Conservation (phyloP, 768 basidiomycete genomes). For the Rubroboletus pulcherrimus region DNA sequence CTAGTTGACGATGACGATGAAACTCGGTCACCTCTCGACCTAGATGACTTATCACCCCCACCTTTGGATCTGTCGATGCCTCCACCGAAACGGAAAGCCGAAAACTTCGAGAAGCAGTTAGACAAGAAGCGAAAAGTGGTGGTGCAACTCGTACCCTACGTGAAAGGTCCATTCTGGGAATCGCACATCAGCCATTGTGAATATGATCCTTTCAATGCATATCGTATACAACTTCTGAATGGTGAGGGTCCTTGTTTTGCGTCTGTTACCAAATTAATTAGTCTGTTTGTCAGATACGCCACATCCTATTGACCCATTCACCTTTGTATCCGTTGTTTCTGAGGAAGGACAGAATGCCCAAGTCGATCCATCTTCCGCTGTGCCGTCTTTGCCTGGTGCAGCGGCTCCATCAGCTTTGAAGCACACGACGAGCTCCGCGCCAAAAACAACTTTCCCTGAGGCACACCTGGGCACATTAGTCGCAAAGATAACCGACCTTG, state of each 20-base stretch:
- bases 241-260: conserved; percentile 44
- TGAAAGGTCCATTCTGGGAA: conserved; percentile 85
- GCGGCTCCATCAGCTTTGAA: conserved; percentile 24
- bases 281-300: conserved; percentile 53
- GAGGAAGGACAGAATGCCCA: conserved; percentile 32
- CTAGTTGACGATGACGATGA: conserved; percentile 72
- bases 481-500: conserved; percentile 56
- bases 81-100: conserved; percentile 63
- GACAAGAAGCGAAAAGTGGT: conserved; percentile 76
- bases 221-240: conserved; percentile 80
- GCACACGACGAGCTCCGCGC: conserved; percentile 23
- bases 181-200: conserved; percentile 58
- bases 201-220: conserved; percentile 67
- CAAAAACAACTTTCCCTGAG: conserved; percentile 69
- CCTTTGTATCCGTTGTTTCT: conserved; percentile 52
- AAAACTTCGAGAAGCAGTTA: conserved; percentile 40
- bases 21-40: conserved; percentile 41
- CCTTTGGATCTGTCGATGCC: conserved; percentile 34
- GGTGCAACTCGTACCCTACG: conserved; percentile 73
- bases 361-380: conserved; percentile 38
- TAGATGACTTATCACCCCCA: conserved; percentile 34
- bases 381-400: conserved; percentile 43
- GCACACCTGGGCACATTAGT: conserved; percentile 56
- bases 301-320: conserved; percentile 74
- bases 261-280: conserved; percentile 1